phyloP scores from a whole-genome alignment of 495 filamentous ascomycete species.

The Hypomontagnella monticulosa region DNA sequence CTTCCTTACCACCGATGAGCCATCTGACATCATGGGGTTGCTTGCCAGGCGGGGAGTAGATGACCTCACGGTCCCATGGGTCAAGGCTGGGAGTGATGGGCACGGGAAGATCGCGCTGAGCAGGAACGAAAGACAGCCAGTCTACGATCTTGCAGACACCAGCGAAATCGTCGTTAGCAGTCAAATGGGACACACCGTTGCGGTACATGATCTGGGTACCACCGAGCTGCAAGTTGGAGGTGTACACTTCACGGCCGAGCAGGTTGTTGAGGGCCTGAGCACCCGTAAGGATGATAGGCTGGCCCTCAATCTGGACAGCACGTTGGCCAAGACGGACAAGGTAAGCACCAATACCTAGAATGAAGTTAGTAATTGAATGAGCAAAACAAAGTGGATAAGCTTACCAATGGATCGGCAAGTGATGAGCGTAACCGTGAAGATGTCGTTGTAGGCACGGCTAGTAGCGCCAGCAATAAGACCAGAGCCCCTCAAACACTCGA shows the following conservation, averaged over 20 bases:
- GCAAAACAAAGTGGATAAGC: slow-evolving; percentile 36
- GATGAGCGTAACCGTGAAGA: slow-evolving; percentile 98
- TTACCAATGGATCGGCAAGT: slow-evolving; percentile 94
- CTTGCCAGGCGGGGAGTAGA: slow-evolving; percentile 85
- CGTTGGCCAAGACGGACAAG: slow-evolving; percentile 96
- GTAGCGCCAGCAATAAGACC: slow-evolving; percentile 98
- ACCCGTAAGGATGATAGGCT: slow-evolving; percentile 98
- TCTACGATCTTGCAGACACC: slow-evolving; percentile 98
- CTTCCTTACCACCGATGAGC: slow-evolving; percentile 90
- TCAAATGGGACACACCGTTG: slow-evolving; percentile 99
- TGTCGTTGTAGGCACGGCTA: slow-evolving; percentile 96
- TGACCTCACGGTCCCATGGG: slow-evolving; percentile 90
- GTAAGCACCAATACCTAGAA: slow-evolving; percentile 90
- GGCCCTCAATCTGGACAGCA: slow-evolving; percentile 98
- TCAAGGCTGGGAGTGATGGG: slow-evolving; percentile 88
- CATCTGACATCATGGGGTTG: slow-evolving; percentile 93
- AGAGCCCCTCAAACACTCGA: slow-evolving; percentile 96
- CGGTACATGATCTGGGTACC: slow-evolving; percentile 99
- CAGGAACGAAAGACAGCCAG: slow-evolving; percentile 96
- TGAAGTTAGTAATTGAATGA: slow-evolving; percentile 38
- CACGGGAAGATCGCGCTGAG: slow-evolving; percentile 88
- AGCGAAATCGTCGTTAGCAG: slow-evolving; percentile 95
- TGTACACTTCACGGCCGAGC: slow-evolving; percentile 97
- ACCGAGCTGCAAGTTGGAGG: slow-evolving; percentile 97
- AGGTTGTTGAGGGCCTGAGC: slow-evolving; percentile 98